Base-by-base conservation (phyloP, 2,329 filamentous ascomycete genomes). In the Bipolaris oryzae region DNA sequence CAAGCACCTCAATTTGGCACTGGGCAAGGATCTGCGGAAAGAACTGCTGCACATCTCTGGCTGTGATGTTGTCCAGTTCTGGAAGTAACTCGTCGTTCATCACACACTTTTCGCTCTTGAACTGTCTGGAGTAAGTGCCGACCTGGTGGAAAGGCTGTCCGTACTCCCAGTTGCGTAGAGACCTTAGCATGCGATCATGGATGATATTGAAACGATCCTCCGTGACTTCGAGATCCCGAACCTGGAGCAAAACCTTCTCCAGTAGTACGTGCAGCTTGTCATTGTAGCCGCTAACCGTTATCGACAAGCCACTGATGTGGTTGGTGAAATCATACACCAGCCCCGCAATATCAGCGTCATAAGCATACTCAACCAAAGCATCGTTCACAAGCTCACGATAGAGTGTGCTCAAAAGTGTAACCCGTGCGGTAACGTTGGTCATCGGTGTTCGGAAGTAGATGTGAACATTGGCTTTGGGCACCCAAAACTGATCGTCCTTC, bases 401-500 rank as follows among this genome's bases (percentile, higher is more conserved):
- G 5, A 99, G 77, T 55, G 86, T 87, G 2, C 89, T 85, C 71
- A 95, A 92, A 58, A 96, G 87, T 31, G 86, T 82, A 60, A 90
- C 93, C 54, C 89, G 87, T 1, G 92, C 90, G 4, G 90, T 92
- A 1, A 90, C 85, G 73, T 87, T 88, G n/a, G 90, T 87, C 43
- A 96, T 78, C 0, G 92, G 90, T 57, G 89, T 96, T 67, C 88
- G 86, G 63, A 96, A 83, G 65, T 88, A 91, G 62, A 96, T 86
- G 63, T 92, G 85, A 16, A 98, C 81, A 57, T 92, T 95, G 3
- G 91, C 95, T 76, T 96, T 96, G 7, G 95, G 95, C 9, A 98
- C 95, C 93, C 94, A 98, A 77, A 98, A 99, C 0, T 89, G 92
- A 68, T 99, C 95, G 69, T 99, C 95, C 78, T 98, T 98, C 81